Conservation (phyloP, 2,329 filamentous ascomycete species). For the Ophiosphaerella herpotricha region DNA sequence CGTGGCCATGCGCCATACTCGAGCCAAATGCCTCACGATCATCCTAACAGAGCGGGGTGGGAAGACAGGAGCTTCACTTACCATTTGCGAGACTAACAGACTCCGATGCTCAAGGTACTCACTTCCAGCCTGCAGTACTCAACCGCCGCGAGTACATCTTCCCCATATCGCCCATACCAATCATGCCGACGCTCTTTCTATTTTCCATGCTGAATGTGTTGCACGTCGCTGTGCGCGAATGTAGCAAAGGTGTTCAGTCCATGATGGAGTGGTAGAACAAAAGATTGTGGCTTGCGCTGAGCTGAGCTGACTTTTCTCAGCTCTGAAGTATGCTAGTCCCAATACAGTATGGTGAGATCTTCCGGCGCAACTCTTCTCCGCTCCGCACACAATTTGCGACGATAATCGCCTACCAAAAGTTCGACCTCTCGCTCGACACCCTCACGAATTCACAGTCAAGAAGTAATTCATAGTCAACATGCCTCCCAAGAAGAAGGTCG, state of each 20-base stretch:
- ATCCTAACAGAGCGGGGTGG: conserved; percentile 67
- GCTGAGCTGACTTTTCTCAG: conserved; percentile 4
- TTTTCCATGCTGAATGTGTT: conserved; percentile 59
- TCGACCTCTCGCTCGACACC: conserved; percentile 27
- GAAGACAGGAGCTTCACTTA: conserved; percentile 27
- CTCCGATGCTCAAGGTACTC: conserved; percentile 49
- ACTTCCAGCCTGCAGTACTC: conserved; percentile 96
- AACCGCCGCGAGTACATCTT: conserved; percentile 95
- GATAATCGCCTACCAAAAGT: conserved; percentile 22
- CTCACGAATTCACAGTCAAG: conserved; percentile 34
- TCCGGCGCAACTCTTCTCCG: conserved; percentile 1
- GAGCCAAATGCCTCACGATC: conserved; percentile 99
- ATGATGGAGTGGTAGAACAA: conserved; percentile 24
- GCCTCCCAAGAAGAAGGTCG: conserved; percentile 86
- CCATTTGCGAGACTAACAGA: conserved; percentile 19
- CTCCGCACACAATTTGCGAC: conserved; percentile 3
- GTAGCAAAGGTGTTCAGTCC: conserved; percentile 34
- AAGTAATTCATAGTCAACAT: conserved; percentile 57
- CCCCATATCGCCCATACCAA: conserved; percentile 99
- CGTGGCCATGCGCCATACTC: conserved; percentile 77
- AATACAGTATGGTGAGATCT: too few relatives aligned
- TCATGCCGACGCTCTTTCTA: conserved; percentile 80
- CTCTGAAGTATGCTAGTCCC: too few relatives aligned
- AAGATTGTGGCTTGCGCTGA: conserved; percentile 8
- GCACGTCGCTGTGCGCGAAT: conserved; percentile 27